Conservation (phyloP, 1,139 yeast species). For the Diutina neorugosa region DNA sequence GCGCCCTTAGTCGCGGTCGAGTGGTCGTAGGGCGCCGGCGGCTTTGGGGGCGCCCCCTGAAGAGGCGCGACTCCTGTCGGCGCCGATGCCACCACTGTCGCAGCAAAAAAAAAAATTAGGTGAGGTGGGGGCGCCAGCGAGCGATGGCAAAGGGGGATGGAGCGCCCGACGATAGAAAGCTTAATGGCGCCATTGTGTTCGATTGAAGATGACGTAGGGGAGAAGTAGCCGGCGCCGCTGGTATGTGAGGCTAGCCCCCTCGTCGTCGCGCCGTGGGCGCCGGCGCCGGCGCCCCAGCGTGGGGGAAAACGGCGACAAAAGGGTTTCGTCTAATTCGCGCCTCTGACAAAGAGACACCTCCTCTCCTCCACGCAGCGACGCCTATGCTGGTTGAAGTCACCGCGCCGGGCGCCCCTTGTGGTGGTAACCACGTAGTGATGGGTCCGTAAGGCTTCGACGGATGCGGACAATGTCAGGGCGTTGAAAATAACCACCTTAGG, state of each 20-base stretch:
- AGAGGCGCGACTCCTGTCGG: not conserved
- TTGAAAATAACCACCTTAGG: not conserved
- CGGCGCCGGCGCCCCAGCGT: too few relatives aligned
- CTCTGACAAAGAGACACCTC: not conserved
- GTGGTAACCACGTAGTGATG: not conserved
- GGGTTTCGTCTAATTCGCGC: not conserved
- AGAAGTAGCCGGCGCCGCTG: too few relatives aligned
- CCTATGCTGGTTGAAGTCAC: not conserved
- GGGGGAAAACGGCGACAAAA: too few relatives aligned
- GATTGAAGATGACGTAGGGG: too few relatives aligned
- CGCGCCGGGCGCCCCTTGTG: not conserved
- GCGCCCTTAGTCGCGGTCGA: not conserved
- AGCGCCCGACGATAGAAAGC: too few relatives aligned
- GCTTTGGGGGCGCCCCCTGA: not conserved
- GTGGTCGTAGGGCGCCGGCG: not conserved
- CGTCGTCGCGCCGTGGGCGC: too few relatives aligned
- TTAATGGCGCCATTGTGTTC: too few relatives aligned
- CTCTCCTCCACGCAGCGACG: not conserved
- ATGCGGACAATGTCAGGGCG: not conserved
- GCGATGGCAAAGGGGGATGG: too few relatives aligned
- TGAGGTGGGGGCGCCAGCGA: too few relatives aligned
- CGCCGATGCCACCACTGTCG: not conserved
- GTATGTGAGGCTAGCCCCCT: too few relatives aligned
- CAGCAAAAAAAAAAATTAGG: not conserved
- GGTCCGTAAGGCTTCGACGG: not conserved